Percentiles rank a stretch among this genome's conserved stretches.
Conservation (phyloP, 257 asterid species). For the Ilex aquifolium region DNA sequence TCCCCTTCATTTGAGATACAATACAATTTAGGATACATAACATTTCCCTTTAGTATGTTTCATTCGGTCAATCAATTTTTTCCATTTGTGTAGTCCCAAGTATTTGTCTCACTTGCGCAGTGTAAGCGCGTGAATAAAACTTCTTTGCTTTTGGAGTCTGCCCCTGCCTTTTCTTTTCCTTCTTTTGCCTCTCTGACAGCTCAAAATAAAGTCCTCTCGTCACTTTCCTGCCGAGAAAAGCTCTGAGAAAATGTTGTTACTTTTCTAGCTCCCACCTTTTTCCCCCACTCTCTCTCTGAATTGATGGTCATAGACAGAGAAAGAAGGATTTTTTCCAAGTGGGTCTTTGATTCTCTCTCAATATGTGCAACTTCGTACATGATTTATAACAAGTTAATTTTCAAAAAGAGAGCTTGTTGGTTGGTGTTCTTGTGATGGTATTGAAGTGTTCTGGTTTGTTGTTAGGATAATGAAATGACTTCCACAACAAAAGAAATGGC, state of each 20-base stretch:
- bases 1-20: too few species aligned
- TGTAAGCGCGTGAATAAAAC: too few species aligned
- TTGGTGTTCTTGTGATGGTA: not conserved
- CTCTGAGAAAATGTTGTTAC: slow-evolving; percentile 13
- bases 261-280: slow-evolving; percentile 10
- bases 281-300: not conserved
- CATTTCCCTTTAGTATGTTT: too few species aligned
- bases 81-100: too few species aligned
- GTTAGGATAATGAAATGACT: too few species aligned
- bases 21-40: too few species aligned
- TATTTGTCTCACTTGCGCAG: too few species aligned
- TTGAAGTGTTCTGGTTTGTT: not conserved
- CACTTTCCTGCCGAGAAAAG: slow-evolving; percentile 20
- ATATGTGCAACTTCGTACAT: not conserved
- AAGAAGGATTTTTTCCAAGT: not conserved
- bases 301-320: too few species aligned
- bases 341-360: not conserved
- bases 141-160: too few species aligned
- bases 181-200: slow-evolving; percentile 24
- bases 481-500: slow-evolving; percentile 5
- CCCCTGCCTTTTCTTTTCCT: not conserved
- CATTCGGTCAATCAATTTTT: too few species aligned
- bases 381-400: not conserved
- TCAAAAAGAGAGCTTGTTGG: too few species aligned
- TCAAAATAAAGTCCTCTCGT: slow-evolving; percentile 21